Evolutionary conservation across 2,329 filamentous ascomycete species (phyloP), one percentile per base, ranked within the genome.

Genomic region (Trichoderma sp.): DNA sequence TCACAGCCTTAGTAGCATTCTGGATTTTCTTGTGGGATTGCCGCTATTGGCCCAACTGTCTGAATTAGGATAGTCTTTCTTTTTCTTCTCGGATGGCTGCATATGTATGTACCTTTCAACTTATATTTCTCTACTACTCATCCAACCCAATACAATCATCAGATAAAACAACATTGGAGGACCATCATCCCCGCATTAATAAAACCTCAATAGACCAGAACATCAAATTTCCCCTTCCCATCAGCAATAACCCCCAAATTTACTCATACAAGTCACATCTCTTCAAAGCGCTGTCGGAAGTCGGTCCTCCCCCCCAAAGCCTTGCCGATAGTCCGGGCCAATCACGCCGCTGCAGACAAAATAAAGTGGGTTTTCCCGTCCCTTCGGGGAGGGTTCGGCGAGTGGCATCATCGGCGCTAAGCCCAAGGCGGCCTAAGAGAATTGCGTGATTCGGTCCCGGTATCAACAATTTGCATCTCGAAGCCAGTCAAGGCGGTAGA

Each of bases 401-500:
- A 73, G 74, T 77, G 76, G 76, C 76, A 77, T 74, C 76, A 77
- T 77, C 39, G 68, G 17, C 75, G 75, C 79, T 79, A 80, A 75
- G 73, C 80, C 78, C 26, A 72, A 77, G 75, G 67, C 55, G 76
- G 80, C 59, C 73, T 78, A 78, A 77, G 57, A 62, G 74, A 79
- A 82, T 82, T 82, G 81, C 81, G 81, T 82, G 81, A 82, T 82
- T 81, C 76, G 75, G 67, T 77, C 74, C 72, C 77, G 74, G 71
- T 77, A 81, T 82, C 80, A 78, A 80, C 79, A 81, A 81, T 79
- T 80, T 76, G 58, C 17, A 39, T 39, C 50, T 36, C 34, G 70
- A 73, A 71, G 68, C 50, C 32, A 63, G 53, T 23, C 55, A 65
- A 72, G 71, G 71, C 15, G 23, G 36, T 59, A 20, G 58, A 63